These are phyloP conservation scores for Pezicula rhizophila DNA, from an alignment of 2,329 filamentous ascomycete species.

Conservation along the genomic window DNA sequence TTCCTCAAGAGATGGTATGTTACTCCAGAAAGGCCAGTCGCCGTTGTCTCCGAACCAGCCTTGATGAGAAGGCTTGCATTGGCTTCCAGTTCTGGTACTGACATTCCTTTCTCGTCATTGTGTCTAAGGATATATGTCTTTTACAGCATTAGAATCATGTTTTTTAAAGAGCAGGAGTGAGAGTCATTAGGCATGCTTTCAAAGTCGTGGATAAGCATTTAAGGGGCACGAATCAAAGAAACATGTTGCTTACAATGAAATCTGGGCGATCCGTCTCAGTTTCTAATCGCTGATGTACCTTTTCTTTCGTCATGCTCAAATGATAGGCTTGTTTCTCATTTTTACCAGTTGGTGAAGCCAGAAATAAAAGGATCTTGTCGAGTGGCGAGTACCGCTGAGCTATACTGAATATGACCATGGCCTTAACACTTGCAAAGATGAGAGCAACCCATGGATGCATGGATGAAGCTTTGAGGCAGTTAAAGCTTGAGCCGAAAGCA, in stretches of 20 bases:
- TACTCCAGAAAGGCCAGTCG: constrained; percentile 36
- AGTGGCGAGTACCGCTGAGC: not conserved
- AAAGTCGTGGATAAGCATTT: no score
- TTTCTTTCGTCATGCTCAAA: not conserved
- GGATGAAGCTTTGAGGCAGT: constrained; percentile 23
- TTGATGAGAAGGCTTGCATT: constrained; percentile 24
- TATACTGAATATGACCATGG: not conserved
- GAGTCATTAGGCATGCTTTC: no score
- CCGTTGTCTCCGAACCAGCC: constrained; percentile 46
- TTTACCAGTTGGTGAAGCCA: not conserved
- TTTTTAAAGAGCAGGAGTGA: no score
- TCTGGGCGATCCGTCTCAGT: not conserved
- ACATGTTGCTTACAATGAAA: not conserved
- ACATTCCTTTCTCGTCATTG: constrained; percentile 6
- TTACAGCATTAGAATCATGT: no score
- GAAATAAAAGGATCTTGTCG: constrained; percentile 2
- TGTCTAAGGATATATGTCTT: constrained; percentile 5
- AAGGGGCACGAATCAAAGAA: no score
- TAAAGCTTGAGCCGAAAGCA: constrained; percentile 27
- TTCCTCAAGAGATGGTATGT: constrained; percentile 35
- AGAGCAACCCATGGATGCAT: constrained; percentile 22
- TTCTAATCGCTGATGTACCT: constrained; percentile 3
- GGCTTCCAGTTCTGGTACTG: not conserved
- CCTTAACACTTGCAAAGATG: constrained; percentile 21
- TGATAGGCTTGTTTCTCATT: constrained; percentile 1